Evolutionary conservation across 139 green algal species (phyloP).

Genomic region (Chlamydomonas schloesseri): DNA sequence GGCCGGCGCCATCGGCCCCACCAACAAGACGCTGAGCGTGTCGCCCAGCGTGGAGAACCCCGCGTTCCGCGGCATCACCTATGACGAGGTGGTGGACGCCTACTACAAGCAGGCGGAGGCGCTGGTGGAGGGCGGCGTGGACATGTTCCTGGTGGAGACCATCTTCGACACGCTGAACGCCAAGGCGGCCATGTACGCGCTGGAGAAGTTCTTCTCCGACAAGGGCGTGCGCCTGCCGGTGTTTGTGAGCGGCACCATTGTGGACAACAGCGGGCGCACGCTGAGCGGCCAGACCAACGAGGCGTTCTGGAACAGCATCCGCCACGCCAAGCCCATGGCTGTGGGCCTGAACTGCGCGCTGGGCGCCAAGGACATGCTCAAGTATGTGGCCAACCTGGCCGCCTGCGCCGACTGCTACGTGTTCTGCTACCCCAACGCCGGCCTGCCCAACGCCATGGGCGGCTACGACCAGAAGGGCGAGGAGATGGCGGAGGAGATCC

Average conservation of each 20-base stretch:
- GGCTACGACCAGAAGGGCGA: slow-evolving; percentile 96
- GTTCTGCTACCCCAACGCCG: slow-evolving; percentile 98
- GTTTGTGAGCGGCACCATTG: slow-evolving; percentile 97
- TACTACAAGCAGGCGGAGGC: slow-evolving; percentile 94
- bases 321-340: slow-evolving; percentile 92
- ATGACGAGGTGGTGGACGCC: slow-evolving; percentile 94
- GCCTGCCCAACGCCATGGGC: slow-evolving; percentile 98
- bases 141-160: slow-evolving; percentile 98
- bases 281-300: slow-evolving; percentile 98
- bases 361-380: slow-evolving; percentile 94
- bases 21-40: slow-evolving; percentile 97
- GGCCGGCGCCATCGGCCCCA: slow-evolving; percentile 95
- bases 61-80: slow-evolving; percentile 93
- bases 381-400: slow-evolving; percentile 94
- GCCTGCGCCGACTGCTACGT: slow-evolving; percentile 93
- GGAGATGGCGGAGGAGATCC: slow-evolving; percentile 96
- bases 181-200: slow-evolving; percentile 94
- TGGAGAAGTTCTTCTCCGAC: slow-evolving; percentile 94
- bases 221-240: slow-evolving; percentile 87
- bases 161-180: slow-evolving; percentile 99
- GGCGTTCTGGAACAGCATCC: slow-evolving; percentile 97
- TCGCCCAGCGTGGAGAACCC: slow-evolving; percentile 98
- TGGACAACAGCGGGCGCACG: slow-evolving; percentile 95
- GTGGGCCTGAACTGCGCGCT: slow-evolving; percentile 98
- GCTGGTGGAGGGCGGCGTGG: slow-evolving; percentile 92